These are phyloP conservation scores for Solanum sparsipilum DNA, from an alignment of 257 asterid species.

Conservation along the genomic window DNA sequence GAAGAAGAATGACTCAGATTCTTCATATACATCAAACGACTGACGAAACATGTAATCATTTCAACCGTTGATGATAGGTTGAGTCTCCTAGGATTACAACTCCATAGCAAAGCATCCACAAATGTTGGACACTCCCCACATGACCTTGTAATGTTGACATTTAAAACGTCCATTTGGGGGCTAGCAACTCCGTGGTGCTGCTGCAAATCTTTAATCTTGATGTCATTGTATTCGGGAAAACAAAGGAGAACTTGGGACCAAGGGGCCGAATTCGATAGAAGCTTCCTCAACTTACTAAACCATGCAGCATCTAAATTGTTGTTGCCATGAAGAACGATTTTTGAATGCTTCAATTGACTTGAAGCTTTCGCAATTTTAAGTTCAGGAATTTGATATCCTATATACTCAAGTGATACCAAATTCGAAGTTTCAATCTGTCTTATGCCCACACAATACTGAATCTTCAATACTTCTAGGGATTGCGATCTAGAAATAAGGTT, in stretches of 20 bases:
- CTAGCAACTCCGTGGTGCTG: background rate
- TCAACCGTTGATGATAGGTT: background rate
- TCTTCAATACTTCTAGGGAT: background rate
- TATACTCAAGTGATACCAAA: background rate
- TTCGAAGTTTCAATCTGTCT: background rate
- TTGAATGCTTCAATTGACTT: background rate
- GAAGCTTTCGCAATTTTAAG: background rate
- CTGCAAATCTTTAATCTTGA: background rate
- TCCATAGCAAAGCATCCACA: background rate
- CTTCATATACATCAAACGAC: background rate
- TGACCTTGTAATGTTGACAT: background rate
- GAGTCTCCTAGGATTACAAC: background rate
- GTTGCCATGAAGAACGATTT: background rate
- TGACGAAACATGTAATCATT: background rate
- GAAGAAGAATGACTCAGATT: background rate
- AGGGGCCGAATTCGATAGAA: background rate
- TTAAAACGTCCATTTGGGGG: background rate
- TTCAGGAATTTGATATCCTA: background rate
- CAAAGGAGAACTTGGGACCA: background rate
- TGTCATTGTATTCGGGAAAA: background rate
- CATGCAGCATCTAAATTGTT: background rate
- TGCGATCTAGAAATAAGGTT: background rate
- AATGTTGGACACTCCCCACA: background rate
- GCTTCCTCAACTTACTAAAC: background rate
- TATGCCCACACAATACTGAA: background rate